These are phyloP conservation scores for Rhododendron griersonianum DNA, from an alignment of 148 eudicot genomes.

Conservation along the genomic window DNA sequence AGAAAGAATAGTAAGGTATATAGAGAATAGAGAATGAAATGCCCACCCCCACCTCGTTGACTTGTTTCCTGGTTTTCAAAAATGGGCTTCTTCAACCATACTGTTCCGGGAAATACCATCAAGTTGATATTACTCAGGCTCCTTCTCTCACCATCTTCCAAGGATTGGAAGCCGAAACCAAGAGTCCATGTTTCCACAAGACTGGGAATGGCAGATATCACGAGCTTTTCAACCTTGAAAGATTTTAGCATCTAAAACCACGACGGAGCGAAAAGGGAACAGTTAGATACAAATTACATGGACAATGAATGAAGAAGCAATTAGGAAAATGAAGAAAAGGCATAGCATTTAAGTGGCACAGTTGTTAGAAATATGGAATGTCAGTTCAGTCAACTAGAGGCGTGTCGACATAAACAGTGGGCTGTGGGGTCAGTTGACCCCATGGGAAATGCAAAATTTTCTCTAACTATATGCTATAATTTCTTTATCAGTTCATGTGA, in stretches of 20 bases:
- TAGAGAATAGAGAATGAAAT: not conserved
- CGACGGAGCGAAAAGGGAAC: constrained; percentile 1
- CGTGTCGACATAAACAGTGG: not conserved
- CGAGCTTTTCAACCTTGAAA: constrained; percentile 81
- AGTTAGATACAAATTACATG: not conserved
- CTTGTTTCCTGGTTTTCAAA: constrained; percentile 21
- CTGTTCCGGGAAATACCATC: constrained; percentile 94
- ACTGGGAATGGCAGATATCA: constrained; percentile 74
- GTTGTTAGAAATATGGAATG: not conserved
- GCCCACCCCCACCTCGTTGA: constrained; percentile 10
- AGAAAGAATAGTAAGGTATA: not conserved
- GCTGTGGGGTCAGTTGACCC: not conserved
- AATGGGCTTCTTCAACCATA: constrained; percentile 76
- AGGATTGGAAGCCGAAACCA: constrained; percentile 79
- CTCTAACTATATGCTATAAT: not conserved
- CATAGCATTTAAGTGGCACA: not conserved
- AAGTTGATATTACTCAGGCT: constrained; percentile 63
- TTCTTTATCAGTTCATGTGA: not conserved
- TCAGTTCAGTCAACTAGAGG: not conserved
- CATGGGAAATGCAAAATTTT: not conserved
- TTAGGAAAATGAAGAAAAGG: not conserved
- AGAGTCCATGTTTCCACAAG: constrained; percentile 85
- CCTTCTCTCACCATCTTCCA: constrained; percentile 62
- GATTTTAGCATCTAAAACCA: constrained; percentile 70
- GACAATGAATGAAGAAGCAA: not conserved